Percentiles rank a stretch among this genome's conserved stretches.
phyloP scores from a whole-genome alignment of 495 filamentous ascomycete species.

The Talaromyces proteolyticus region DNA sequence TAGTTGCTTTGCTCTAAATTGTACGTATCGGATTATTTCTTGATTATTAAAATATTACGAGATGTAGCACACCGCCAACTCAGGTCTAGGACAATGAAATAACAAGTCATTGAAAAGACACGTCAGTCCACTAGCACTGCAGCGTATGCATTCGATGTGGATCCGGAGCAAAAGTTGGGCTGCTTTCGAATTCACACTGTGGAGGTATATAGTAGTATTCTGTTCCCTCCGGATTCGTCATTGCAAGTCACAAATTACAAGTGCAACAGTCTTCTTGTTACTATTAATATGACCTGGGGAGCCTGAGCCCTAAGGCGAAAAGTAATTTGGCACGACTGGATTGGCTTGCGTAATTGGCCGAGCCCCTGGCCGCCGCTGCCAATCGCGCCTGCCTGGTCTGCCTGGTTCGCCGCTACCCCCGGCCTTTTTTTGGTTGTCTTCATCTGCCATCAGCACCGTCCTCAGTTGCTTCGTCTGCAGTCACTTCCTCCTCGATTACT shows the following conservation, averaged over 20 bases:
- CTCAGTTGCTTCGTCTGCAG: no score
- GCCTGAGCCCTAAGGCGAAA: no score
- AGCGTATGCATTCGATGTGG: no score
- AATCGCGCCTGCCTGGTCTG: neutral
- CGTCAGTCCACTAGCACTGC: neutral
- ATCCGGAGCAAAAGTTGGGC: neutral
- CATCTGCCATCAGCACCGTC: neutral
- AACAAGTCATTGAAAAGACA: neutral
- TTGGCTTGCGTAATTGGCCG: conserved; percentile 1
- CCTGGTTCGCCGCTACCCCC: neutral
- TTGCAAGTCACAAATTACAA: no score
- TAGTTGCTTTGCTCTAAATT: neutral
- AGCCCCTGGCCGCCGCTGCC: neutral
- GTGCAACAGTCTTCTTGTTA: no score
- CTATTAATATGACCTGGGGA: no score
- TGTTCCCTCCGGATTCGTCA: no score
- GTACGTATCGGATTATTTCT: neutral
- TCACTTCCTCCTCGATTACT: neutral
- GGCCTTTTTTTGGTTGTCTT: neutral
- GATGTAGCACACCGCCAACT: neutral
- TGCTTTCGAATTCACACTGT: neutral
- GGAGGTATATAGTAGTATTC: no score
- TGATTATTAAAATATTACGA: neutral
- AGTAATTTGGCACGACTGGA: conserved; percentile 2
- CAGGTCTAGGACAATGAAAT: no score